A percentile compares a stretch with the other conserved stretches of the same genome.
These are phyloP conservation scores for Brassica incana DNA, from an alignment of 345 rosid species.

Conservation along the genomic window DNA sequence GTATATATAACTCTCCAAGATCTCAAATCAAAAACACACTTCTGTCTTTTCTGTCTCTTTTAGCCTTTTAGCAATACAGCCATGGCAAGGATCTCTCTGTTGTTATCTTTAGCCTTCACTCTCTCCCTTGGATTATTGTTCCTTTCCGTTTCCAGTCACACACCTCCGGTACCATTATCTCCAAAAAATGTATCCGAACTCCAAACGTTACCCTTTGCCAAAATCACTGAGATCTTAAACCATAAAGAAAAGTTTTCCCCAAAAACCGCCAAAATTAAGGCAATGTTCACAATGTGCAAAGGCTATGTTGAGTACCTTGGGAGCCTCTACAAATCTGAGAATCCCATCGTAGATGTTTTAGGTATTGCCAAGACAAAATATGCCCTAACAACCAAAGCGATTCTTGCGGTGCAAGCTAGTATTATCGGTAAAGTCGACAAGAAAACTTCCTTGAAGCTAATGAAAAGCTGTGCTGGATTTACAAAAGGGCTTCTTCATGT, in stretches of 20 bases:
- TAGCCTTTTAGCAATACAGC: slow-evolving; percentile 6
- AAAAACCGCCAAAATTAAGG: slow-evolving; percentile 22
- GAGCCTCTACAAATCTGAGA: slow-evolving; percentile 25
- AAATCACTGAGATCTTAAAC: slow-evolving; percentile 17
- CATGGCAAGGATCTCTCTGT: slow-evolving; percentile 31
- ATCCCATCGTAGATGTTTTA: slow-evolving; percentile 21
- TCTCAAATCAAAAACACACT: slow-evolving; percentile 20
- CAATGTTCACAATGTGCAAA: slow-evolving; percentile 31
- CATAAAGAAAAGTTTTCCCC: slow-evolving; percentile 8
- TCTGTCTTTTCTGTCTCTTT: not conserved
- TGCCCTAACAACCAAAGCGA: not conserved
- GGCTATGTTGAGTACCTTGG: slow-evolving; percentile 25
- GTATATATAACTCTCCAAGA: slow-evolving; percentile 23
- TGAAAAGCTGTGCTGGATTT: slow-evolving; percentile 13
- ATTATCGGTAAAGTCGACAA: slow-evolving; percentile 16
- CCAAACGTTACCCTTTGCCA: slow-evolving; percentile 24
- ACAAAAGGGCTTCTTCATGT: slow-evolving; percentile 10
- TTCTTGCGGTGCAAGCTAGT: slow-evolving; percentile 22
- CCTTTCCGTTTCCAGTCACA: slow-evolving; percentile 18
- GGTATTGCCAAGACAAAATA: slow-evolving; percentile 29
- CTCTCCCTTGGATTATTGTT: slow-evolving; percentile 18
- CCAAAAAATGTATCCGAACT: slow-evolving; percentile 24
- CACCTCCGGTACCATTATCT: not conserved
- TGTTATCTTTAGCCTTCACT: slow-evolving; percentile 26
- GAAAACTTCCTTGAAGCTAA: slow-evolving; percentile 15